These are phyloP conservation scores for Eucommia ulmoides DNA, from an alignment of 257 asterid genomes.

Conservation along the genomic window DNA sequence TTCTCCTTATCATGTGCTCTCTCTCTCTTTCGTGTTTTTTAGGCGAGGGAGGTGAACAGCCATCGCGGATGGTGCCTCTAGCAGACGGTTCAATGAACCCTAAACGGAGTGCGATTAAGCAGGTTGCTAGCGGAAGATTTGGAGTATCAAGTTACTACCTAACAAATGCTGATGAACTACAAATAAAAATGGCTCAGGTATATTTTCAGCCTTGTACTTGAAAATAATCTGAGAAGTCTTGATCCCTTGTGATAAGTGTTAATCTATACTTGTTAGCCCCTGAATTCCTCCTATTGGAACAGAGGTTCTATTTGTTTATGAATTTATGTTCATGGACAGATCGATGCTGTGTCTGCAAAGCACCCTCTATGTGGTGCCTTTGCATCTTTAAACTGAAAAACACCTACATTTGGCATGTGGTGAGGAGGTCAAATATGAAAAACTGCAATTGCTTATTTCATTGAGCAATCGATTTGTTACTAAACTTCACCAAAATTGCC, in stretches of 20 bases:
- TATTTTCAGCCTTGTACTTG: slow-evolving; percentile 4
- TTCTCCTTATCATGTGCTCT: too few species aligned
- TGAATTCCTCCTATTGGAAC: slow-evolving; percentile 20
- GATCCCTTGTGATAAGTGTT: slow-evolving; percentile 3
- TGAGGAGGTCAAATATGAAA: slow-evolving; percentile 33
- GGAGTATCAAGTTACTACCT: slow-evolving; percentile 98
- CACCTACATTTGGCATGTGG: slow-evolving; percentile 43
- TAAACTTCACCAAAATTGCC: too few species aligned
- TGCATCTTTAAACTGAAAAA: slow-evolving; percentile 46
- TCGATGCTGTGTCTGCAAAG: slow-evolving; percentile 41
- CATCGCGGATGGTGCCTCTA: slow-evolving; percentile 96
- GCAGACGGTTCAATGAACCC: slow-evolving; percentile 85
- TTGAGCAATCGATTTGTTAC: too few species aligned
- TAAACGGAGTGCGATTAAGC: slow-evolving; percentile 91
- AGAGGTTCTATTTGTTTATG: slow-evolving; percentile 37
- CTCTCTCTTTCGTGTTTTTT: not conserved
- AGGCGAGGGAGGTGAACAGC: slow-evolving; percentile 99
- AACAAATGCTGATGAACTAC: slow-evolving; percentile 90
- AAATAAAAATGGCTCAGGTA: slow-evolving; percentile 99
- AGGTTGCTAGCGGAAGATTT: slow-evolving; percentile 99
- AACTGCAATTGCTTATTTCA: slow-evolving; percentile 10
- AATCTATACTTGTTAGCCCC: slow-evolving; percentile 11
- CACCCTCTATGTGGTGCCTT: slow-evolving; percentile 54
- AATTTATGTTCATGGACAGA: slow-evolving; percentile 48
- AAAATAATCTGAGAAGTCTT: slow-evolving; percentile 1